A percentile compares a stretch with the other conserved stretches of the same genome.
Conservation (phyloP, 2,329 filamentous ascomycete genomes). For the Fusarium armeniacum region DNA sequence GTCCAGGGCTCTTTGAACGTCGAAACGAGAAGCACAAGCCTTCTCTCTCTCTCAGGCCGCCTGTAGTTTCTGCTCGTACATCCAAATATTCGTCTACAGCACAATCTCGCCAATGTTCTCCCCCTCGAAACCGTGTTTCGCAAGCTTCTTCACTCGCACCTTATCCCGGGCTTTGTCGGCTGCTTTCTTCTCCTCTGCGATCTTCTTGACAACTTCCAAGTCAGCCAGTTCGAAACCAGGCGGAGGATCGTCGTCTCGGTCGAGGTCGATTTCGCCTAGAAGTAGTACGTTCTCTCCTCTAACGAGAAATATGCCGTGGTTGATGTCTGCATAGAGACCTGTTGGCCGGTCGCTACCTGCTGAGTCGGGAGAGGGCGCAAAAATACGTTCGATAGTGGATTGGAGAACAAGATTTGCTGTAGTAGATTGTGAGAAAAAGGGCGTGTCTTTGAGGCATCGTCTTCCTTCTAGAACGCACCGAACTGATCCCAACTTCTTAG, state of each 20-base stretch:
- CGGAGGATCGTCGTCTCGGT: constrained; percentile 90
- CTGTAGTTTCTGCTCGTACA: constrained; percentile 21
- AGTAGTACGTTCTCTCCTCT: constrained; percentile 97
- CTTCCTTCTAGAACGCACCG: constrained; percentile 69
- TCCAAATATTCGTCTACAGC: constrained; percentile 59
- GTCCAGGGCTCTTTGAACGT: constrained; percentile 38
- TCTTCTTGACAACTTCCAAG: constrained; percentile 75
- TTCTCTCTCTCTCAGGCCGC: constrained; percentile 1
- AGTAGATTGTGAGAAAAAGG: constrained; percentile 37
- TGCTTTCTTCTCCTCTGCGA: constrained; percentile 79
- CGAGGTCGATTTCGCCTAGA: constrained; percentile 95
- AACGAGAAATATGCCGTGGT: constrained; percentile 89
- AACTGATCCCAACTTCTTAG: constrained; percentile 98
- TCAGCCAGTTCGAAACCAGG: constrained; percentile 78
- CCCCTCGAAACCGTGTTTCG: constrained; percentile 86
- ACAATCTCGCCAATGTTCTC: constrained; percentile 84
- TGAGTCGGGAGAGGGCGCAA: constrained; percentile 67
- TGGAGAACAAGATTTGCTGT: constrained; percentile 94
- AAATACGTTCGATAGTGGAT: constrained; percentile 91
- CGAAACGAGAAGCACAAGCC: constrained; percentile 13
- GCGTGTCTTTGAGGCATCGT: background rate
- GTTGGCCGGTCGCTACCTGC: constrained; percentile 55
- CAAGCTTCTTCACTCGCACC: constrained; percentile 76
- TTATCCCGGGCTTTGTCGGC: constrained; percentile 81
- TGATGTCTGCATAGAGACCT: constrained; percentile 83